Percentiles rank a stretch among this genome's conserved stretches.
Evolutionary conservation across 306 rosid species (phyloP).

Genomic region (Trifolium subterraneum): DNA sequence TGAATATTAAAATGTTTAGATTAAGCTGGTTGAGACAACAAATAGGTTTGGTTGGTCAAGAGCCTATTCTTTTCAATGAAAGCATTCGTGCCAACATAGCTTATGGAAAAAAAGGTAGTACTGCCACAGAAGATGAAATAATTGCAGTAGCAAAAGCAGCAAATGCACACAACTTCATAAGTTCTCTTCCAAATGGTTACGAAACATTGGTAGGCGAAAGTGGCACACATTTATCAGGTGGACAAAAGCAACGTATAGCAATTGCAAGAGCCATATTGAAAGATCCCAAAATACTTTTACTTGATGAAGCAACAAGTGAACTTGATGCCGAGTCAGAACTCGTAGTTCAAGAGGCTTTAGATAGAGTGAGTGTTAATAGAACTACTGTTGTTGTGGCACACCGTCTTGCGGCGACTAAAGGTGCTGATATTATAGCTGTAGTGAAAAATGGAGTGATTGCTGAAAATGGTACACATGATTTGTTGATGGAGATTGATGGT

Average conservation of each 20-base stretch:
- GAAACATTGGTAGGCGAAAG: constrained; percentile 79
- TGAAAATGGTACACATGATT: constrained; percentile 77
- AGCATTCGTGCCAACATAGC: constrained; percentile 74
- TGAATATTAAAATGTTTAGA: constrained; percentile 52
- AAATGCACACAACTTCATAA: constrained; percentile 74
- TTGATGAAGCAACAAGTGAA: constrained; percentile 92
- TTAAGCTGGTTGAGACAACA: constrained; percentile 82
- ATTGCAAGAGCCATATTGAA: constrained; percentile 86
- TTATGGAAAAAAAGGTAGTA: constrained; percentile 60
- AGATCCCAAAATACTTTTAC: constrained; percentile 73
- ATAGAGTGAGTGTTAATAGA: constrained; percentile 71
- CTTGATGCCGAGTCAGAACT: constrained; percentile 83
- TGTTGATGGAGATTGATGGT: constrained; percentile 59
- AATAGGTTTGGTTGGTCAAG: constrained; percentile 89
- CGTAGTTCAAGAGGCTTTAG: constrained; percentile 82
- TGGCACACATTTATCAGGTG: constrained; percentile 86
- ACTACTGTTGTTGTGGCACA: constrained; percentile 89
- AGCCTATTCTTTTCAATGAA: constrained; percentile 82
- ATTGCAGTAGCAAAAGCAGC: constrained; percentile 69
- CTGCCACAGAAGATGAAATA: constrained; percentile 69
- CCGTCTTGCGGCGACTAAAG: constrained; percentile 72
- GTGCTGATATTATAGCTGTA: constrained; percentile 74
- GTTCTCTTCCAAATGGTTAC: constrained; percentile 68
- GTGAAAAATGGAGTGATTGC: constrained; percentile 71
- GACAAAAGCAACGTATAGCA: constrained; percentile 88